Conservation (phyloP, 1,284 basidiomycete genomes). For the Mycena citricolor region DNA sequence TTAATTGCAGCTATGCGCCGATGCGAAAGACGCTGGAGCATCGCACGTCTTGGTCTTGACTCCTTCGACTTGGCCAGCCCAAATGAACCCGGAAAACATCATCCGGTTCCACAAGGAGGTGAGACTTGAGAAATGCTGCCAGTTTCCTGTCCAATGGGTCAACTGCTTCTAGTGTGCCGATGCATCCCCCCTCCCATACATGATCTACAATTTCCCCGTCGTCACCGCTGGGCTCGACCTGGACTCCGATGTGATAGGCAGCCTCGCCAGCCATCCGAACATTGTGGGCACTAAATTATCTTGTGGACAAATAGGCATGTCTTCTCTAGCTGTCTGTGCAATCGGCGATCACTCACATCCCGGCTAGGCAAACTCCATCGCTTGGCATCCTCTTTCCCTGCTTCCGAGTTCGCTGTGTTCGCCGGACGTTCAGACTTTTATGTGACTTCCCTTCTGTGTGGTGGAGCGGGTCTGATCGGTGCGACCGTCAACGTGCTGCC, state of each 20-base stretch:
- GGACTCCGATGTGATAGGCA: constrained; percentile 77
- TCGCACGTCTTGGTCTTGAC: constrained; percentile 75
- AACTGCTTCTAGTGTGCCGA: constrained; percentile 64
- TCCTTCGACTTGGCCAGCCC: constrained; percentile 64
- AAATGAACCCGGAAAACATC: constrained; percentile 63
- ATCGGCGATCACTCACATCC: background rate
- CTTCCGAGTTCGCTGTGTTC: constrained; percentile 59
- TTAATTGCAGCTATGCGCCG: constrained; percentile 56
- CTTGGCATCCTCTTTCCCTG: constrained; percentile 56
- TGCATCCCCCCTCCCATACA: constrained; percentile 77
- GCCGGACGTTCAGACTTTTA: constrained; percentile 67
- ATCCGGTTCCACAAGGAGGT: constrained; percentile 66
- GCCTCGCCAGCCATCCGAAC: constrained; percentile 79
- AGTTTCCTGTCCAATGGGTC: background rate
- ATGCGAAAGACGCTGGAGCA: constrained; percentile 82
- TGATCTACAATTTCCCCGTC: constrained; percentile 90
- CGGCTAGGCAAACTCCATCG: constrained; percentile 68
- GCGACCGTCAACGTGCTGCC: constrained; percentile 79
- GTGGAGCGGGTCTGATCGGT: constrained; percentile 70
- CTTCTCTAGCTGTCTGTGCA: too few species aligned
- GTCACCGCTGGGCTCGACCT: constrained; percentile 86
- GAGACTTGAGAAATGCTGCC: constrained; percentile 15
- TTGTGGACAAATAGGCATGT: constrained; percentile 67
- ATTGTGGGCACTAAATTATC: constrained; percentile 89
- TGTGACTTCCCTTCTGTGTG: constrained; percentile 66